A percentile compares a stretch with the other conserved stretches of the same genome.
Conservation (phyloP, 2,329 filamentous ascomycete species). For the Geosmithia flava region DNA sequence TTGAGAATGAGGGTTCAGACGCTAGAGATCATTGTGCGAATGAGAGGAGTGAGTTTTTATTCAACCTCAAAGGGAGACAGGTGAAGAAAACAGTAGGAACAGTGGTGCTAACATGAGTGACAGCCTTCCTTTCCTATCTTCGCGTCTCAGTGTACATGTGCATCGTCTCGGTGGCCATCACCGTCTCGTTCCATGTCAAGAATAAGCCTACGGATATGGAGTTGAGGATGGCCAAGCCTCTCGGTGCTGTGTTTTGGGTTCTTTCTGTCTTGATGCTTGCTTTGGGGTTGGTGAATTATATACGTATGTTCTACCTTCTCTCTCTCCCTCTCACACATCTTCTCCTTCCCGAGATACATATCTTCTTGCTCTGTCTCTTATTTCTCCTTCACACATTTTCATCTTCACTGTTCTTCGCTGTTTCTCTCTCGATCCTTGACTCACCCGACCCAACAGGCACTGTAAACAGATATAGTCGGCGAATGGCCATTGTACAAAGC, state of each 20-base stretch:
- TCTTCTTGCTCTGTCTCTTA: background rate
- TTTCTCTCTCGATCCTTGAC: too few relatives aligned
- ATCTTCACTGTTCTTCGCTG: too few relatives aligned
- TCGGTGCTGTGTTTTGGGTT: conserved; percentile 81
- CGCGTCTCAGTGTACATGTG: conserved; percentile 84
- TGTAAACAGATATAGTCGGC: conserved; percentile 67
- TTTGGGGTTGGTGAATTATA: conserved; percentile 76
- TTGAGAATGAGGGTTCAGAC: conserved; percentile 64
- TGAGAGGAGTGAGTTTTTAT: conserved; percentile 46
- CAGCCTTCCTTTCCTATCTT: conserved; percentile 80
- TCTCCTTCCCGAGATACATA: too few relatives aligned
- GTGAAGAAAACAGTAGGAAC: background rate
- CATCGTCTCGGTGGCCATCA: conserved; percentile 78
- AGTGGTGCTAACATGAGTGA: background rate
- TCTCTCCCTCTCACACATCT: background rate
- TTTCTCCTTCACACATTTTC: background rate
- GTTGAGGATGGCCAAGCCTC: conserved; percentile 63
- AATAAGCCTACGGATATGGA: conserved; percentile 58
- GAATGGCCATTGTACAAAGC: conserved; percentile 75
- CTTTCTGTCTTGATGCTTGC: conserved; percentile 65
- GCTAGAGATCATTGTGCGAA: conserved; percentile 71
- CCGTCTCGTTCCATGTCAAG: conserved; percentile 87
- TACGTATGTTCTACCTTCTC: conserved; percentile 36
- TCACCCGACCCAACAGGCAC: conserved; percentile 30
- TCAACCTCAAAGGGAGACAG: background rate